phyloP scores from a whole-genome alignment of 306 rosid species.

The Trifolium dubium region DNA sequence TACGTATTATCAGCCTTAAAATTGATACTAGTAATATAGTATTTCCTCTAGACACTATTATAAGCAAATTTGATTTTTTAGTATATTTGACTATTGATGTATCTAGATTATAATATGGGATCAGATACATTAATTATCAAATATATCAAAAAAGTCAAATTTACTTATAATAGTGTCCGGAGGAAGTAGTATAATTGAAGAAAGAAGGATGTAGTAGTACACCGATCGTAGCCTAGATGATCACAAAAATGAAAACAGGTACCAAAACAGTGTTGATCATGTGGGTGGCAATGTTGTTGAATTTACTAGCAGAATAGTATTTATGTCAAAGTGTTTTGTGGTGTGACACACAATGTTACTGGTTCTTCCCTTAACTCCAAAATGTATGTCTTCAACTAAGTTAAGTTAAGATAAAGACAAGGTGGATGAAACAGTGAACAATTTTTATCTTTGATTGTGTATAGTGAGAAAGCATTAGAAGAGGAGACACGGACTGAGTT shows the following conservation, averaged over 20 bases:
- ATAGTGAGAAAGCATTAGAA: constrained; percentile 2
- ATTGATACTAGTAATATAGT: too few species aligned
- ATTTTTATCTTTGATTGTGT: background rate
- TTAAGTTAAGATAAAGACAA: constrained; percentile 1
- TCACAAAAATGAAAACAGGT: background rate
- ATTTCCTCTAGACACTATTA: too few species aligned
- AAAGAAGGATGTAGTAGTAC: background rate
- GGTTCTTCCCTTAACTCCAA: constrained; percentile 29
- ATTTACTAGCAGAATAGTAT: constrained; percentile 20
- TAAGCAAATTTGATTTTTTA: too few species aligned
- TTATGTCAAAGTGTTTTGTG: constrained; percentile 25
- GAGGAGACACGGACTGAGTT: constrained; percentile 44
- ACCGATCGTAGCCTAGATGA: background rate
- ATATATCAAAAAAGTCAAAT: too few species aligned
- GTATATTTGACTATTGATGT: too few species aligned
- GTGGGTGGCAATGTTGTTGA: constrained; percentile 36
- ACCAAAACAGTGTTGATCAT: constrained; percentile 36
- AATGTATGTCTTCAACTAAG: background rate
- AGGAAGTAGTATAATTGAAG: background rate
- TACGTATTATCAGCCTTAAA: too few species aligned
- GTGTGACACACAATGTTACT: constrained; percentile 11
- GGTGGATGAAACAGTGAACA: constrained; percentile 19
- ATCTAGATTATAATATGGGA: too few species aligned
- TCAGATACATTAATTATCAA: too few species aligned
- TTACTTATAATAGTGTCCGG: too few species aligned